Conservation (phyloP, 441 rosid species). For the Gossypium trilobum region DNA sequence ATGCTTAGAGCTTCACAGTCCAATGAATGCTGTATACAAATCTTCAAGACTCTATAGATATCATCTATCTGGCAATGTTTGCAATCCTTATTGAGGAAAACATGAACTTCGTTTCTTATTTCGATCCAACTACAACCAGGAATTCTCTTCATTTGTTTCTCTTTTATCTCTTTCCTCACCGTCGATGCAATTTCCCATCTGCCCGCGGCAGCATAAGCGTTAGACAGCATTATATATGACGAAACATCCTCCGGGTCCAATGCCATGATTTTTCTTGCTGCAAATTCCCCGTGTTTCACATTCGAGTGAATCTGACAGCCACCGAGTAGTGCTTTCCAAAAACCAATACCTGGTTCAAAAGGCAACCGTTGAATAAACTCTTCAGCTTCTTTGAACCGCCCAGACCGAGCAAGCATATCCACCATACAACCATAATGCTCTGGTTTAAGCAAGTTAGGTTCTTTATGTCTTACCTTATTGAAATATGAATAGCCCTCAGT, state of each 20-base stretch:
- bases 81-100: conserved; percentile 42
- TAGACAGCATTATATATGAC: conserved; percentile 71
- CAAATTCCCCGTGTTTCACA: conserved; percentile 39
- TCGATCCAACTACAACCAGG: conserved; percentile 82
- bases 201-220: conserved; percentile 59
- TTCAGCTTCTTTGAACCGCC: conserved; percentile 51
- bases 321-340: conserved; percentile 77
- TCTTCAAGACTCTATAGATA: conserved; percentile 31
- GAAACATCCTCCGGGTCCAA: conserved; percentile 69
- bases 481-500: conserved; percentile 53
- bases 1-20: conserved; percentile 22
- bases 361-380: conserved; percentile 41
- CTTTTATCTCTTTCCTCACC: conserved; percentile 49
- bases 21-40: conserved; percentile 26
- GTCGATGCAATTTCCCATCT: conserved; percentile 49
- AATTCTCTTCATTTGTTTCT: conserved; percentile 46
- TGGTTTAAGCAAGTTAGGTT: conserved; percentile 35
- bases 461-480: conserved; percentile 30
- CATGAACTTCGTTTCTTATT: conserved; percentile 38
- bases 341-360: conserved; percentile 68
- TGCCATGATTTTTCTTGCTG: conserved; percentile 43
- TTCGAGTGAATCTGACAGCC: conserved; percentile 74
- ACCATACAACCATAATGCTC: conserved; percentile 77
- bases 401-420: conserved; percentile 59
- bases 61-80: conserved; percentile 43